Base-by-base conservation (phyloP, 2,329 filamentous ascomycete genomes). In the Arthrobotrys iridis region DNA sequence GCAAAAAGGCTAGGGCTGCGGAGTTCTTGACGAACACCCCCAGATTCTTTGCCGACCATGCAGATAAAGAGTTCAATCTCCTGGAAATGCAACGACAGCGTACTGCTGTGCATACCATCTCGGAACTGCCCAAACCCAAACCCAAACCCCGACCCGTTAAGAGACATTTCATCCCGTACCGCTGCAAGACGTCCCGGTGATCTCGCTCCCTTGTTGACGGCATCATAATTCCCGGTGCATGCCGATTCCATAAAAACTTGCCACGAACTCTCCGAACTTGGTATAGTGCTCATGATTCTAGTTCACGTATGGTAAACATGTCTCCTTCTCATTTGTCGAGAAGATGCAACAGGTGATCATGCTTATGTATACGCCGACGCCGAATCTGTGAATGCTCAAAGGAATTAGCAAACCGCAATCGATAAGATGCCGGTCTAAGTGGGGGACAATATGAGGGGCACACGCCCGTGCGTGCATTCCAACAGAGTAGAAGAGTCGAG, bases 331-430 rank as follows among this genome's bases (percentile, higher is more conserved):
- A 55, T 55, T 55, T 35, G 50, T 55, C 30, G 50, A 28, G 30
- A 24, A 26, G 18, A 6, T 24, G 3, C 50, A 5, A 22, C 50
- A 55, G 35, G 50, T 55, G 50, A 55, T 55, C 28, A 37, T 30
- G 6, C 11, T 20, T 6, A 4, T 22, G 8, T 11, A 11, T 37
- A 37, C 30, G 50, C 50, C 30, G 50, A 55, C 8, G 50, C 7
- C 4, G 4, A 37, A n/a, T 7, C 50, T 55, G 50, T 2, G 50
- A 11, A 24, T 15, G 11, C 4, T 30, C 13, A 22, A 55, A 55
- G 24, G n/a, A 18, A 55, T 55, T 55, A 55, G 50, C 50, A 20
- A 55, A 55, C 18, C 2, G 18, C 24, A 50, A 55, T 55, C 48
- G 50, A 55, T 55, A 55, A 55, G 50, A 30, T 35, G 46, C 4